Evolutionary conservation across 2,329 filamentous ascomycete genomes (phyloP).

Genomic region (Beauveria sp.): DNA sequence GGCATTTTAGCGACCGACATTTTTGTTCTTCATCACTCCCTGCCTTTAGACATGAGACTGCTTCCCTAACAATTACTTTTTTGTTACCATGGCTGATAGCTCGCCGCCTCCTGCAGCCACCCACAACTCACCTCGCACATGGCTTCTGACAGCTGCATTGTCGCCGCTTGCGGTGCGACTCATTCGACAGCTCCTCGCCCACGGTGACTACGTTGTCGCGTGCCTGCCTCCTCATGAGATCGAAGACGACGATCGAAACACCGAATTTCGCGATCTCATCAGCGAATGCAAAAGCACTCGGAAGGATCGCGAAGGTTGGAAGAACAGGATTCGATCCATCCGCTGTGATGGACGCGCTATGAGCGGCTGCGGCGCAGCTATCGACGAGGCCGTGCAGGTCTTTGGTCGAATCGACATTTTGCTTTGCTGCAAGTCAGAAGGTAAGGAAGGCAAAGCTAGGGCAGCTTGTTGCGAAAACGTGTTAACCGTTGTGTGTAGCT

Average conservation of each 20-base stretch:
- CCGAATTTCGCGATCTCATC: slow-evolving; percentile 74
- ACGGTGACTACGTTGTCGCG: slow-evolving; percentile 85
- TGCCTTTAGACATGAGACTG: not conserved
- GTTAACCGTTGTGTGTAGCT: slow-evolving; percentile 38
- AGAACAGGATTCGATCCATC: slow-evolving; percentile 63
- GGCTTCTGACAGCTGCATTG: slow-evolving; percentile 83
- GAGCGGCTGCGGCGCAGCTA: slow-evolving; percentile 72
- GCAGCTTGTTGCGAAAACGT: not conserved
- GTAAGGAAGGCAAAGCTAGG: slow-evolving; percentile 33
- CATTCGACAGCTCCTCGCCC: slow-evolving; percentile 72
- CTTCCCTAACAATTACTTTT: not conserved
- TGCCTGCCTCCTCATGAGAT: slow-evolving; percentile 74
- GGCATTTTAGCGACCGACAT: not conserved
- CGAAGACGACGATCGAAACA: slow-evolving; percentile 65
- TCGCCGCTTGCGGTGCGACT: slow-evolving; percentile 80
- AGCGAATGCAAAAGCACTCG: slow-evolving; percentile 56
- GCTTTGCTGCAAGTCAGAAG: slow-evolving; percentile 82
- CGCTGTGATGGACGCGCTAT: slow-evolving; percentile 54
- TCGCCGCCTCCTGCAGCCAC: slow-evolving; percentile 40
- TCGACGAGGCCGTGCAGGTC: slow-evolving; percentile 75
- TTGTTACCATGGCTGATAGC: slow-evolving; percentile 23
- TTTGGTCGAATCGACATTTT: slow-evolving; percentile 88
- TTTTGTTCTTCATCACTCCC: not conserved
- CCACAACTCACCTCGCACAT: slow-evolving; percentile 73
- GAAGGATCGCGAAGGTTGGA: slow-evolving; percentile 69